These are phyloP conservation scores for Xerocomus spinulosus DNA, from an alignment of 768 basidiomycete genomes.

Conservation along the genomic window DNA sequence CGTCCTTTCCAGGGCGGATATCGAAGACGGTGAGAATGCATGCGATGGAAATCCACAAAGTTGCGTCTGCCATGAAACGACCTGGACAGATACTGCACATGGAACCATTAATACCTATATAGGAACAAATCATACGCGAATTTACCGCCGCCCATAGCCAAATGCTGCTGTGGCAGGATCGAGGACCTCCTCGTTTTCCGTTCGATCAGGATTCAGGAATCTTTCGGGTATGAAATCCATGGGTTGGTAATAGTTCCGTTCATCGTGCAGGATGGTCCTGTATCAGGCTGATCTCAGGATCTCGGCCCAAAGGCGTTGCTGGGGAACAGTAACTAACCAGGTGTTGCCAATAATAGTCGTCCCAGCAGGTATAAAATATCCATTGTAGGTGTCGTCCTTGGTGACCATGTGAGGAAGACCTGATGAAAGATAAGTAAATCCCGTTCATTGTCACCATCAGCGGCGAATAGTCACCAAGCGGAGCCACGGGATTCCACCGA, in stretches of 20 bases:
- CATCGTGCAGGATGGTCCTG: constrained; percentile 39
- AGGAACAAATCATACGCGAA: background rate
- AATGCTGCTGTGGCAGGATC: constrained; percentile 32
- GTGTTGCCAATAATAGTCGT: constrained; percentile 57
- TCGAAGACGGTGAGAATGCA: constrained; percentile 28
- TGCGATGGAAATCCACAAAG: constrained; percentile 34
- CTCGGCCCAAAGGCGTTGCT: background rate
- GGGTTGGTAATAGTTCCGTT: constrained; percentile 31
- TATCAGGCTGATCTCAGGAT: constrained; percentile 5
- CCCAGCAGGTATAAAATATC: constrained; percentile 32
- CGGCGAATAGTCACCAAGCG: constrained; percentile 26
- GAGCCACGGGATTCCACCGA: constrained; percentile 32
- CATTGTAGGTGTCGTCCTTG: constrained; percentile 28
- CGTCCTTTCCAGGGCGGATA: constrained; percentile 20
- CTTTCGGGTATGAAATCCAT: constrained; percentile 36
- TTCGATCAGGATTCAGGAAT: constrained; percentile 36
- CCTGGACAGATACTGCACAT: constrained; percentile 39
- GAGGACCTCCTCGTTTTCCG: constrained; percentile 27
- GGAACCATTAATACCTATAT: background rate
- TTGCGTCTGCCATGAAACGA: constrained; percentile 39
- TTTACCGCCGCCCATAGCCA: constrained; percentile 35
- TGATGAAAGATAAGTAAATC: constrained; percentile 9
- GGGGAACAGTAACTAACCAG: constrained; percentile 36
- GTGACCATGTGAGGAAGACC: constrained; percentile 33
- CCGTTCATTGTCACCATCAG: constrained; percentile 8